Conservation (phyloP, 1,139 yeast species). For the Candida sp. region DNA sequence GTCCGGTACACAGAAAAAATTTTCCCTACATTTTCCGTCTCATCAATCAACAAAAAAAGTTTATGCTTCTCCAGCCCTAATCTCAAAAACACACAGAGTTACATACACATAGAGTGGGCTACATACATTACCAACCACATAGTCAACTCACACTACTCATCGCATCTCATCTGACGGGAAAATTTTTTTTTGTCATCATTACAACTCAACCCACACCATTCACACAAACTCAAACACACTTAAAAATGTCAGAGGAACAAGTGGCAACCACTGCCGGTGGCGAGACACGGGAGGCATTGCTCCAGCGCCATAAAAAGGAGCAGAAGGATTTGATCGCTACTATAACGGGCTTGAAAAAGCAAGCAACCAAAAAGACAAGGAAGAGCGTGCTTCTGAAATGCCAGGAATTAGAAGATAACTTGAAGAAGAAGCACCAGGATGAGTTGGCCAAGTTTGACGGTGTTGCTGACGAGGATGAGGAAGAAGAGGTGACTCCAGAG, state of each 20-base stretch:
- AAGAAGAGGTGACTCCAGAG: slow-evolving; percentile 63
- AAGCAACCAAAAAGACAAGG: slow-evolving; percentile 80
- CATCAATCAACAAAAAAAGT: background rate
- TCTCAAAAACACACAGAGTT: background rate
- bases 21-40: background rate
- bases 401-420: slow-evolving; percentile 57
- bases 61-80: background rate
- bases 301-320: slow-evolving; percentile 72
- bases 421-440: slow-evolving; percentile 54
- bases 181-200: too few relatives aligned
- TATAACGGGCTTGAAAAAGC: slow-evolving; percentile 79
- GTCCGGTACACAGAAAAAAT: background rate
- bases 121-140: background rate
- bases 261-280: background rate
- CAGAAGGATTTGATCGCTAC: slow-evolving; percentile 65
- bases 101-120: background rate
- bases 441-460: slow-evolving; percentile 41
- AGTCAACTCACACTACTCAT: slow-evolving; percentile 1
- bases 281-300: slow-evolving; percentile 47
- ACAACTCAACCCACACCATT: background rate
- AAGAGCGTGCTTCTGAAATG: slow-evolving; percentile 61
- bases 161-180: background rate
- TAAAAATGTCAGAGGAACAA: slow-evolving; percentile 1
- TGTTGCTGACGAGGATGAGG: slow-evolving; percentile 15
- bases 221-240: background rate